Base-by-base conservation (phyloP, 768 basidiomycete genomes). In the Pleurotus citrinopileatus region DNA sequence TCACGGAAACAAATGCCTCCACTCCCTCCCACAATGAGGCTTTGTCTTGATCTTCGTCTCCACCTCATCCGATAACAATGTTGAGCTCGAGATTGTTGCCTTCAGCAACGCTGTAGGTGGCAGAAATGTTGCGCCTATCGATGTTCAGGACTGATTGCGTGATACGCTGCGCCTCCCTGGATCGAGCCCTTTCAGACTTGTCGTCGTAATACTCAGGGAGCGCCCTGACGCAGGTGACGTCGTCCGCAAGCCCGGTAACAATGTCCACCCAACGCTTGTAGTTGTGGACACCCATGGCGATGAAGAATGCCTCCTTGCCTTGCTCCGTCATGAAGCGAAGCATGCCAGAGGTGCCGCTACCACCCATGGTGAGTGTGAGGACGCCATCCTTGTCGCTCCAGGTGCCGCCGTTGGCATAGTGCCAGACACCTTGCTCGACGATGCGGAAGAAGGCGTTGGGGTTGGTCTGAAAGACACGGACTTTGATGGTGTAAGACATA, bases 221-320 rank as follows among this genome's bases (percentile, higher is more conserved):
- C 32, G 32, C 32, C n/a, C n/a, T n/a, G n/a, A n/a, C n/a, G n/a
- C n/a, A n/a, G 32, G 67, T 71, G 28, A 66, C 47, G 22, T 43
- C 54, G 13, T 48, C 19, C 3, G 52, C 13, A 26, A 74, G 63
- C 43, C 69, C 62, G 2, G 71, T 62, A 51, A 73, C 61, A 36
- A 69, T 65, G 56, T 75, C 73, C 60, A 64, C 61, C 75, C 75
- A 76, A 4, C 66, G 60, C 55, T 65, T 67, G 62, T 68, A 65
- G 63, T 70, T 70, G 65, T 76, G 68, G 20, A 75, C 63, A 1
- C 77, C 75, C 20, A 75, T 34, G 56, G 70, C 57, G 23, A 72
- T 46, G 65, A 72, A 67, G 32, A 9, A n/a, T 34, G 9, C 32
- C 9, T 42, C 53, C 48, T 74, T 71, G 51, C 62, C 67, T 7